phyloP scores from a whole-genome alignment of 1,284 basidiomycete species.

The Cutaneotrichosporon sp. region DNA sequence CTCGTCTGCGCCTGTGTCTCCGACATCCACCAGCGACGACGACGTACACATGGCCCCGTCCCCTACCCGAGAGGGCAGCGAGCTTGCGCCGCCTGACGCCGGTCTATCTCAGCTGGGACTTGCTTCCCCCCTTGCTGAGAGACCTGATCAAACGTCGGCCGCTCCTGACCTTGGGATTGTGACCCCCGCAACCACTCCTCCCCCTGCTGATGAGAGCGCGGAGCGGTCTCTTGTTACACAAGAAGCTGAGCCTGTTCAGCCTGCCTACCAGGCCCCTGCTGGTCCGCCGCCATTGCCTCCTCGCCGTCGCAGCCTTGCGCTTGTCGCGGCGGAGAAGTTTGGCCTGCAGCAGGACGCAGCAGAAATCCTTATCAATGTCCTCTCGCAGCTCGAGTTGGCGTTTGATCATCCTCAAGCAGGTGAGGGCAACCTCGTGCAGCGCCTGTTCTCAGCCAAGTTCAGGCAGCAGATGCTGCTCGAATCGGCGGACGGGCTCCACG shows the following conservation, averaged over 20 bases:
- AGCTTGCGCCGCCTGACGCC: conserved; percentile 3
- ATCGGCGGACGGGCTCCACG: conserved; percentile 50
- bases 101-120: conserved; percentile 13
- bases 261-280: background rate
- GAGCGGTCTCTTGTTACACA: background rate
- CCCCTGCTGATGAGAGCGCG: too few relatives aligned
- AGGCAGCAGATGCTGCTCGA: conserved; percentile 63
- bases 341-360: conserved; percentile 98
- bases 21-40: background rate
- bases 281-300: conserved; percentile 7
- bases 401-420: conserved; percentile 53
- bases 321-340: conserved; percentile 21
- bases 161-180: background rate
- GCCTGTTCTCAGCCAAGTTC: conserved; percentile 82
- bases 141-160: background rate
- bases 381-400: conserved; percentile 96
- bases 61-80: conserved; percentile 8
- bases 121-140: conserved; percentile 4
- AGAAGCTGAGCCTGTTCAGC: background rate
- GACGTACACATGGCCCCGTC: background rate
- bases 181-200: background rate
- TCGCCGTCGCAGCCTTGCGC: conserved; percentile 11
- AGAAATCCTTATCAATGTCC: conserved; percentile 98
- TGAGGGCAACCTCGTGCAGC: conserved; percentile 62
- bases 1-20: background rate